Percentiles rank a stretch among this genome's conserved stretches.
These are phyloP conservation scores for Lepraria neglecta DNA, from an alignment of 495 filamentous ascomycete genomes.

Conservation along the genomic window DNA sequence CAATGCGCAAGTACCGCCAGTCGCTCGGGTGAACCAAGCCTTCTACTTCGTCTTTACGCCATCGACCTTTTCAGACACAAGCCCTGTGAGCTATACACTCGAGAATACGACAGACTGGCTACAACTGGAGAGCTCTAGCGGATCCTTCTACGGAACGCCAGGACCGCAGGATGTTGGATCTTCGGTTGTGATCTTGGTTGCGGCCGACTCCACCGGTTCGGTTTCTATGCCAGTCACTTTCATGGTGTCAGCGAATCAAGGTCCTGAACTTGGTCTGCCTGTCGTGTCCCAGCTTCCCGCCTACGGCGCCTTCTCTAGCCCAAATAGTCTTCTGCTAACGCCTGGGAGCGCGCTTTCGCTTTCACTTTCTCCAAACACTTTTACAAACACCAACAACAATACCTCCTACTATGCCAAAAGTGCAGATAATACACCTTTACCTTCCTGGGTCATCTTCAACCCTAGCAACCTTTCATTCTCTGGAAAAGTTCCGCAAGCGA, in stretches of 20 bases:
- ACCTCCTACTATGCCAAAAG: constrained; percentile 72
- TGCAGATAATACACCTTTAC: constrained; percentile 69
- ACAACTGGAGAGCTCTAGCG: constrained; percentile 52
- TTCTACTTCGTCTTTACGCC: constrained; percentile 64
- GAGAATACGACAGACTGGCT: constrained; percentile 62
- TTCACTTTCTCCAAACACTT: constrained; percentile 44
- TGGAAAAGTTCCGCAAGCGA: constrained; percentile 61
- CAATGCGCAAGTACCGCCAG: constrained; percentile 70
- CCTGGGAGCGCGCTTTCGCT: constrained; percentile 43
- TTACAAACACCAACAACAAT: constrained; percentile 40
- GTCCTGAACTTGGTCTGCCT: constrained; percentile 43
- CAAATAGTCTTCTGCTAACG: constrained; percentile 41
- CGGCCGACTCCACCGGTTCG: constrained; percentile 54
- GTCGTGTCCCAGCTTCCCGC: constrained; percentile 44
- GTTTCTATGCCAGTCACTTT: constrained; percentile 54
- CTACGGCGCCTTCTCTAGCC: constrained; percentile 42
- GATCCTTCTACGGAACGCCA: constrained; percentile 62
- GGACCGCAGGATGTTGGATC: constrained; percentile 38
- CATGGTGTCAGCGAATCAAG: constrained; percentile 51
- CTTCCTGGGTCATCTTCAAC: constrained; percentile 82
- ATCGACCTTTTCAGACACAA: constrained; percentile 56
- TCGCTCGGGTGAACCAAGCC: constrained; percentile 56
- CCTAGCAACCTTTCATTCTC: constrained; percentile 56
- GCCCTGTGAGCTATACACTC: constrained; percentile 55
- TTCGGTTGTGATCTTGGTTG: constrained; percentile 51